Conservation (phyloP, 148 eudicot species). For the Cornus suecica region DNA sequence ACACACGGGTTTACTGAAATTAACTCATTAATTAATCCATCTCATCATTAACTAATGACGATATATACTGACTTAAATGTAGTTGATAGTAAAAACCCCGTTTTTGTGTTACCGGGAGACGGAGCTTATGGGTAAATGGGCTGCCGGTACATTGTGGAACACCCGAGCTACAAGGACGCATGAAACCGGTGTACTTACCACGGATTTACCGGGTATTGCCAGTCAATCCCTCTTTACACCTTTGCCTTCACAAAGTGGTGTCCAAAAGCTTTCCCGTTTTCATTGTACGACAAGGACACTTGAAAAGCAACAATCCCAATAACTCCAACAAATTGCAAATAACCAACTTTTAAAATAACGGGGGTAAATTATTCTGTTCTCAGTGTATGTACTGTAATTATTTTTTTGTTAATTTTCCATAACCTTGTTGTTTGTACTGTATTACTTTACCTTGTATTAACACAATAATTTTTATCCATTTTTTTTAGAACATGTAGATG, state of each 20-base stretch:
- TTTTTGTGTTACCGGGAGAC: constrained; percentile 19
- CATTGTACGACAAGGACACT: constrained; percentile 16
- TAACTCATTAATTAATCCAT: no score
- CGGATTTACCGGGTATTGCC: constrained; percentile 26
- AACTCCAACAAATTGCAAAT: no score
- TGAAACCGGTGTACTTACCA: constrained; percentile 23
- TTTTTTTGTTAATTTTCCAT: no score
- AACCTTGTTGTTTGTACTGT: no score
- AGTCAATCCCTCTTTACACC: neutral
- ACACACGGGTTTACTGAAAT: no score
- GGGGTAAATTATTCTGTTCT: no score
- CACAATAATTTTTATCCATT: no score
- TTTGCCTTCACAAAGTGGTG: constrained; percentile 8
- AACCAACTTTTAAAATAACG: no score
- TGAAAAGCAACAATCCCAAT: no score
- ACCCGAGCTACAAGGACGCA: constrained; percentile 19
- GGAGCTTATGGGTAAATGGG: constrained; percentile 20
- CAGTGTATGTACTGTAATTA: no score
- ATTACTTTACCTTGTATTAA: no score
- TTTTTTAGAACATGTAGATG: no score
- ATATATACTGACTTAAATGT: neutral
- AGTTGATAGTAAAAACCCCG: neutral
- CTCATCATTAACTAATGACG: neutral
- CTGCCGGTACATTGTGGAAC: constrained; percentile 30
- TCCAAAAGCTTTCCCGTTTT: constrained; percentile 15